These are phyloP conservation scores for Plasmodium knowlesi DNA, from an alignment of 169 alveolate species.

Conservation along the genomic window DNA sequence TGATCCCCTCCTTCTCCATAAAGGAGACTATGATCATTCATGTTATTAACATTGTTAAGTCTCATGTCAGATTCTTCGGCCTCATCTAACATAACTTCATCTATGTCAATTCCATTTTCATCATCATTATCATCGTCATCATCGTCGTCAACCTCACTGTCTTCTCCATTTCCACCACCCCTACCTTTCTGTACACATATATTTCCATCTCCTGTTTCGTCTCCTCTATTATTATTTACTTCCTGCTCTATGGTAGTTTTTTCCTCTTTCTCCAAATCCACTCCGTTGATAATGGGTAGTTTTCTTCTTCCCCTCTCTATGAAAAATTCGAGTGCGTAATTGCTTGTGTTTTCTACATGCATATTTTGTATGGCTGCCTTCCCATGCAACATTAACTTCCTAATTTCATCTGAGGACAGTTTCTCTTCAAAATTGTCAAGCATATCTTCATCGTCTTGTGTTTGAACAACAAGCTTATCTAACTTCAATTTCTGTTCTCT, in stretches of 20 bases:
- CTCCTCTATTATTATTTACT: constrained; percentile 55
- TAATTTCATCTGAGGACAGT: constrained; percentile 87
- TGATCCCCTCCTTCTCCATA: constrained; percentile 38
- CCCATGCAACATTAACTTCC: constrained; percentile 89
- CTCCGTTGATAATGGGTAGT: constrained; percentile 77
- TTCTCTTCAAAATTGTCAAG: constrained; percentile 78
- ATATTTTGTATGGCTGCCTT: constrained; percentile 85
- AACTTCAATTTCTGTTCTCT: constrained; percentile 92
- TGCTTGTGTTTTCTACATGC: constrained; percentile 74
- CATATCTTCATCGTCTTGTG: constrained; percentile 79
- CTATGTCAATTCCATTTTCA: constrained; percentile 76
- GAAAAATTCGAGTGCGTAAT: constrained; percentile 77
- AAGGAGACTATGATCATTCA: not conserved
- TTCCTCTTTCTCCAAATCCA: constrained; percentile 73
- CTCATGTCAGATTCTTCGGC: constrained; percentile 35
- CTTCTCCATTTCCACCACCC: constrained; percentile 66
- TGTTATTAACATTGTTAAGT: not conserved
- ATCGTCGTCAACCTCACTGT: constrained; percentile 43
- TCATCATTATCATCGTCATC: constrained; percentile 77
- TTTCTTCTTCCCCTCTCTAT: constrained; percentile 76
- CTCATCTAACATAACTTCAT: constrained; percentile 83
- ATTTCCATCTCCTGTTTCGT: not conserved
- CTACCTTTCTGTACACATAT: constrained; percentile 25
- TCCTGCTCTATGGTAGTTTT: constrained; percentile 64
- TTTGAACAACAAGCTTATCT: constrained; percentile 89